These are phyloP conservation scores for Sporothrix pseudoabietina DNA, from an alignment of 2,329 filamentous ascomycete genomes.

Conservation along the genomic window DNA sequence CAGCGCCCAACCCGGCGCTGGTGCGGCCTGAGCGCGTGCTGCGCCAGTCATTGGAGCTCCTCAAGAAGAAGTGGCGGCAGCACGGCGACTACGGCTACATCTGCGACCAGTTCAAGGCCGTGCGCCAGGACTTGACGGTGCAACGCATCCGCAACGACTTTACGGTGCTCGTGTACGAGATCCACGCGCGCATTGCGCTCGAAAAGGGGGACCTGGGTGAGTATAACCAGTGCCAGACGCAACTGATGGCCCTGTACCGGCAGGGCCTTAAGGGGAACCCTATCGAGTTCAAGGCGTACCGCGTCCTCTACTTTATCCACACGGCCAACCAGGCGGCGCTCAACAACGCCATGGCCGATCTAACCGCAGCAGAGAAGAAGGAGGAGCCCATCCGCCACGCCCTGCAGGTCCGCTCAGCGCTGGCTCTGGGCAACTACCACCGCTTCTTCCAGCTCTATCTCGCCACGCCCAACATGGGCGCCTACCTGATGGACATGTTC, in stretches of 20 bases:
- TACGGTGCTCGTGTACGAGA: constrained; percentile 95
- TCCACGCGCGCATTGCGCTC: constrained; percentile 93
- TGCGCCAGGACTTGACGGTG: constrained; percentile 96
- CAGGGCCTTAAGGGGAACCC: constrained; percentile 85
- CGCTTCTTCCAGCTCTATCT: constrained; percentile 96
- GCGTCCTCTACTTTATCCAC: constrained; percentile 99
- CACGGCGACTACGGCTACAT: constrained; percentile 97
- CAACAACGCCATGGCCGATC: constrained; percentile 97
- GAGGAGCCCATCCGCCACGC: constrained; percentile 86
- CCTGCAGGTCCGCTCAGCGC: constrained; percentile 82
- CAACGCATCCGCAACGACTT: constrained; percentile 97
- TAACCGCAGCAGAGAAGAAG: constrained; percentile 95
- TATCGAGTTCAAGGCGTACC: constrained; percentile 97
- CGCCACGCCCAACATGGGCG: constrained; percentile 93
- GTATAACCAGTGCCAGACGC: constrained; percentile 99
- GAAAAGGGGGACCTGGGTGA: constrained; percentile 99
- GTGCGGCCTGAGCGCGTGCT: constrained; percentile 83
- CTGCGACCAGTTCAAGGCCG: constrained; percentile 98
- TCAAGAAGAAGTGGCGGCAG: constrained; percentile 93
- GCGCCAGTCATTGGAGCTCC: constrained; percentile 78
- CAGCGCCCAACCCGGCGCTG: constrained; percentile 81
- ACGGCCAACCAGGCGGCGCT: constrained; percentile 97
- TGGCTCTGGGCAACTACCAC: constrained; percentile 95
- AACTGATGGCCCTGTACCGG: constrained; percentile 87
- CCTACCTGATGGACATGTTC: constrained; percentile 99